These are phyloP conservation scores for Pistacia integerrima DNA, from an alignment of 345 rosid species.

Conservation along the genomic window DNA sequence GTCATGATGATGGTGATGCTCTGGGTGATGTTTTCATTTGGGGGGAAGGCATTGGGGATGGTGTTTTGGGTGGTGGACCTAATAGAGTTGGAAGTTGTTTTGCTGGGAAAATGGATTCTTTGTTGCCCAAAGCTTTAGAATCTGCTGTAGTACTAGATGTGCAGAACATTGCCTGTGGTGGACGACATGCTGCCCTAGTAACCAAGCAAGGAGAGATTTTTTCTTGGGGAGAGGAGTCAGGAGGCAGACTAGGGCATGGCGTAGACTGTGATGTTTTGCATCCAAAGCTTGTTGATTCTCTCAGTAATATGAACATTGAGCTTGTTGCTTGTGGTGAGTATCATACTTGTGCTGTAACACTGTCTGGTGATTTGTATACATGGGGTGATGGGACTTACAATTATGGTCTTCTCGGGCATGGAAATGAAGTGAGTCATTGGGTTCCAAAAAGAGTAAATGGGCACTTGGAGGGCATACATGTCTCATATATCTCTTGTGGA, in stretches of 20 bases:
- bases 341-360: conserved; percentile 80
- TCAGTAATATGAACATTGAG: conserved; percentile 61
- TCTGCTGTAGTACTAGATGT: conserved; percentile 79
- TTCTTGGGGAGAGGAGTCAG: conserved; percentile 84
- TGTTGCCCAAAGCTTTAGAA: conserved; percentile 69
- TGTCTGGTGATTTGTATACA: conserved; percentile 78
- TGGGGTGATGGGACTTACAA: conserved; percentile 82
- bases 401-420: conserved; percentile 82
- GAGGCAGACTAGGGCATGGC: conserved; percentile 89
- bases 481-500: conserved; percentile 77
- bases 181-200: conserved; percentile 70
- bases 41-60: conserved; percentile 78
- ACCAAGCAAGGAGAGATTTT: conserved; percentile 81
- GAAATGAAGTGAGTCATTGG: conserved; percentile 79
- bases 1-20: conserved; percentile 83
- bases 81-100: conserved; percentile 48
- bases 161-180: conserved; percentile 79
- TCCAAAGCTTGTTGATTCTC: conserved; percentile 70
- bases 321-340: conserved; percentile 80
- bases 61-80: conserved; percentile 67
- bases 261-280: conserved; percentile 73
- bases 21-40: conserved; percentile 78
- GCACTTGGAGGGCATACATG: conserved; percentile 78
- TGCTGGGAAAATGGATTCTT: conserved; percentile 60
- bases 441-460: conserved; percentile 76